Conservation (phyloP, 1,284 basidiomycete species). For the Ustilago bromivora region DNA sequence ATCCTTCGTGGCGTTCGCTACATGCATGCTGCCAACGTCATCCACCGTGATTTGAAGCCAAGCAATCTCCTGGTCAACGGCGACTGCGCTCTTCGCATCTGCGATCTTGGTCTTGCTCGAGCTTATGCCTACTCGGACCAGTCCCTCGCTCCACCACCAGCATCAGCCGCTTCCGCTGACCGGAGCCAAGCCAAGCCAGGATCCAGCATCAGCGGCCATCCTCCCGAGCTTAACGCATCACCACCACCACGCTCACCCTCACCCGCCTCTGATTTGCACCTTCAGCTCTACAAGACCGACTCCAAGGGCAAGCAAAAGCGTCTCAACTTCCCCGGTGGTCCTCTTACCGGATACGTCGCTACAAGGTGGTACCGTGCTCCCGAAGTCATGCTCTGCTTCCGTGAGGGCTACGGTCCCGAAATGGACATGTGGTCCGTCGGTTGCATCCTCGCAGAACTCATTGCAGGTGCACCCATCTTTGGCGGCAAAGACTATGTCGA, state of each 20-base stretch:
- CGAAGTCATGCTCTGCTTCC: constrained; percentile 69
- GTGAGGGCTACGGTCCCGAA: constrained; percentile 65
- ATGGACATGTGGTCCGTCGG: constrained; percentile 69
- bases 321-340: constrained; percentile 66
- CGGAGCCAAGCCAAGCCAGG: constrained; percentile 19
- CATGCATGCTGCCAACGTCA: constrained; percentile 66
- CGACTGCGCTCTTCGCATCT: constrained; percentile 65
- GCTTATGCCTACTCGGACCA: constrained; percentile 52
- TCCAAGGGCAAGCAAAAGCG: constrained; percentile 51
- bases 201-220: constrained; percentile 29
- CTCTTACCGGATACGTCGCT: constrained; percentile 67
- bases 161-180: constrained; percentile 13
- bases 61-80: constrained; percentile 69
- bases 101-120: constrained; percentile 67
- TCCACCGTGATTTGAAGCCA: constrained; percentile 69
- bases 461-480: constrained; percentile 66
- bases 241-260: constrained; percentile 27
- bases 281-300: constrained; percentile 50
- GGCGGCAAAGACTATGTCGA: constrained; percentile 69
- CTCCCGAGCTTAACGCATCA: constrained; percentile 2
- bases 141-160: constrained; percentile 15
- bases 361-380: constrained; percentile 69
- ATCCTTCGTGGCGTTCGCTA: constrained; percentile 65
- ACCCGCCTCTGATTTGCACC: constrained; percentile 40
- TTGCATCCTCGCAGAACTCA: constrained; percentile 68